Evolutionary conservation across 179 eudicot genomes (phyloP).

Genomic region (Camellia oleifera): DNA sequence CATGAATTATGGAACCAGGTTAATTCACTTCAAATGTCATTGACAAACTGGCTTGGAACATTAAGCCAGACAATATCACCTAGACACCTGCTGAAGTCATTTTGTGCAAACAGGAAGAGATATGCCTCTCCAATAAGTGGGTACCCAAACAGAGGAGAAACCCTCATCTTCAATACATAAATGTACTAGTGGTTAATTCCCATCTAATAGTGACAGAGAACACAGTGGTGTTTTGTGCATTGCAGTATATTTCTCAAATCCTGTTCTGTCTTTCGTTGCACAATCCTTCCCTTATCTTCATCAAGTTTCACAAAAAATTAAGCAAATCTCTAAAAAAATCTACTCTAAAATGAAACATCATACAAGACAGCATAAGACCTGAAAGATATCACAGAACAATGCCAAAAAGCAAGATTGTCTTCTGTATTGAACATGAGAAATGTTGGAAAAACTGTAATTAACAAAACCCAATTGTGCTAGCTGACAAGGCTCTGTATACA

Average conservation of each 20-base stretch:
- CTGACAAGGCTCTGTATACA: too few species aligned
- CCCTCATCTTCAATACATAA: background rate
- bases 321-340: too few species aligned
- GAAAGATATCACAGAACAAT: background rate
- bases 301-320: too few species aligned
- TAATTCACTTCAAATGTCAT: background rate
- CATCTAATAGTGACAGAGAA: background rate
- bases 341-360: background rate
- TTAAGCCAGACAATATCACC: background rate
- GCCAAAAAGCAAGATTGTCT: too few species aligned
- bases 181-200: background rate
- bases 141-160: background rate
- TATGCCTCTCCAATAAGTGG: background rate
- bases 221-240: background rate
- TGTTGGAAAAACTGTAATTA: too few species aligned
- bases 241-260: slow-evolving; percentile 8
- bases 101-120: background rate
- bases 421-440: too few species aligned
- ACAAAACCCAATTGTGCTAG: too few species aligned
- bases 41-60: background rate
- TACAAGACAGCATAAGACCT: background rate
- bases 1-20: background rate
- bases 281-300: background rate
- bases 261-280: background rate
- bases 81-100: too few species aligned